These are phyloP conservation scores for Akanthomyces lecanii DNA, from an alignment of 2,329 filamentous ascomycete species.

Conservation along the genomic window DNA sequence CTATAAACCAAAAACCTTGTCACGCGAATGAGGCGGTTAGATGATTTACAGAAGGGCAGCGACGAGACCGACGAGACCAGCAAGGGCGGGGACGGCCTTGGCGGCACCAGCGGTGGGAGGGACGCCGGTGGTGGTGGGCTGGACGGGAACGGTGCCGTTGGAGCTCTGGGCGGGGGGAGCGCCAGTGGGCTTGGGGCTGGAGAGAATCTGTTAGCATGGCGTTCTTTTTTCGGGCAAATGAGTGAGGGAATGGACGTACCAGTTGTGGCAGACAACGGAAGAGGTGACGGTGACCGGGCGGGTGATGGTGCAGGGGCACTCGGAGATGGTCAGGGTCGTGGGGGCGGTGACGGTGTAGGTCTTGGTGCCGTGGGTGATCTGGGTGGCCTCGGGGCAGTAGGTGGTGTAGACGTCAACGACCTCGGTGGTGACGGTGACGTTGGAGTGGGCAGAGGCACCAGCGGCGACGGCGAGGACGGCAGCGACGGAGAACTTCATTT, in stretches of 20 bases:
- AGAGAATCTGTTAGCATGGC: background rate
- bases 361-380: slow-evolving; percentile 57
- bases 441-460: slow-evolving; percentile 47
- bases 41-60: slow-evolving; percentile 55
- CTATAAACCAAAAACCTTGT: slow-evolving; percentile 29
- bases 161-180: slow-evolving; percentile 22
- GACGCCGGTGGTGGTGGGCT: slow-evolving; percentile 25
- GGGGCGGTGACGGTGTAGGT: slow-evolving; percentile 68
- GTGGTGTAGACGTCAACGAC: slow-evolving; percentile 63
- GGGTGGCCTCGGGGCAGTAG: slow-evolving; percentile 66
- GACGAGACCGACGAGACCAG: slow-evolving; percentile 56
- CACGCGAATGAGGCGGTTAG: slow-evolving; percentile 33
- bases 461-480: slow-evolving; percentile 48
- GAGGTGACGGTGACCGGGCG: slow-evolving; percentile 53
- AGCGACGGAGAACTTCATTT: slow-evolving; percentile 61
- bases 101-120: slow-evolving; percentile 49
- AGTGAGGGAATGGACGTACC: slow-evolving; percentile 35
- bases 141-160: slow-evolving; percentile 34
- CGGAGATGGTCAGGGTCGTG: slow-evolving; percentile 66
- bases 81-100: slow-evolving; percentile 55
- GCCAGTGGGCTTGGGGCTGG: slow-evolving; percentile 16
- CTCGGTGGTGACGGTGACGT: slow-evolving; percentile 54
- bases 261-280: slow-evolving; percentile 50
- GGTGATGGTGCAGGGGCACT: slow-evolving; percentile 67
- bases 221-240: no score